Evolutionary conservation across 306 rosid genomes (phyloP).

Genomic region (Cajanus cajan): DNA sequence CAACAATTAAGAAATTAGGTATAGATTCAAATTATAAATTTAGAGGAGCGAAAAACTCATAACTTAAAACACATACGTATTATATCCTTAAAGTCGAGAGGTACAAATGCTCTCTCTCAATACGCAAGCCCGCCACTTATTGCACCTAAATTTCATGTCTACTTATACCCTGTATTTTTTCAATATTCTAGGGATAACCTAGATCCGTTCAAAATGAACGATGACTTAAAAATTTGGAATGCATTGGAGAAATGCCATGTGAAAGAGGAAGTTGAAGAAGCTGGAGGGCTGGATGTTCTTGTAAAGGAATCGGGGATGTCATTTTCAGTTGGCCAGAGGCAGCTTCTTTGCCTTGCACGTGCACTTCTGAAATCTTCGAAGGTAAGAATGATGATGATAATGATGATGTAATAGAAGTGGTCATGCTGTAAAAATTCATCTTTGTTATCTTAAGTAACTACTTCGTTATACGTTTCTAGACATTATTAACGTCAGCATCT

Average conservation of each 20-base stretch:
- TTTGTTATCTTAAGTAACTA: background rate
- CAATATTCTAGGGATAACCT: constrained; percentile 68
- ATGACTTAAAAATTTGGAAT: constrained; percentile 74
- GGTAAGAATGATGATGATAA: constrained; percentile 42
- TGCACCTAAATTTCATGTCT: constrained; percentile 19
- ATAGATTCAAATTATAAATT: no score
- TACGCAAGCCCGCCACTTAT: no score
- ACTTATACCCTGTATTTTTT: background rate
- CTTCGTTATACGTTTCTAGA: constrained; percentile 12
- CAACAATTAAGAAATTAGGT: no score
- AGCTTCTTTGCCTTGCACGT: constrained; percentile 96
- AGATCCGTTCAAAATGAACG: constrained; percentile 67
- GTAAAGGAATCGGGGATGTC: constrained; percentile 73
- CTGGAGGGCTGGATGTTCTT: constrained; percentile 74
- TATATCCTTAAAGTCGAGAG: no score
- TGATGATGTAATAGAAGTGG: background rate
- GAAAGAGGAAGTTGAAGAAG: constrained; percentile 75
- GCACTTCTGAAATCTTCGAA: constrained; percentile 87
- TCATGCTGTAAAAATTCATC: background rate
- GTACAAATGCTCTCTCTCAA: no score
- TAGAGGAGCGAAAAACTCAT: no score
- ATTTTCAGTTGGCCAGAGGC: constrained; percentile 92
- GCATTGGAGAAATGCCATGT: constrained; percentile 81
- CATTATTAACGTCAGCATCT: constrained; percentile 6
- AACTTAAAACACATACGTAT: no score